Conservation (phyloP, 164 flowering plant species). For the Magnolia changhungtana region DNA sequence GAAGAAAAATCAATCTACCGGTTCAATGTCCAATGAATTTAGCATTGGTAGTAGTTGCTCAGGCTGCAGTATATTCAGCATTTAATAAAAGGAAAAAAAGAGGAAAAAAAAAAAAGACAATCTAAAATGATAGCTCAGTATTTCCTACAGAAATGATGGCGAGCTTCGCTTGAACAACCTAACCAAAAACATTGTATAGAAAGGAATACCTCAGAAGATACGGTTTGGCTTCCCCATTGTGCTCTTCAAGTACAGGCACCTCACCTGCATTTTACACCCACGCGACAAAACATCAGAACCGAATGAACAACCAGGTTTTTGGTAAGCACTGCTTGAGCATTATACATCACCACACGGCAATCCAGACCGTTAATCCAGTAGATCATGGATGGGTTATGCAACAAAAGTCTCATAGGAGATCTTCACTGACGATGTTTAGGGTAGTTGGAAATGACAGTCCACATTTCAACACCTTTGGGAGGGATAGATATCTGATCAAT, state of each 20-base stretch:
- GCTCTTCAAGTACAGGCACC: slow-evolving; percentile 29
- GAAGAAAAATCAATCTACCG: neutral
- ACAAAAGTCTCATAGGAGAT: neutral
- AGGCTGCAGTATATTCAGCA: neutral
- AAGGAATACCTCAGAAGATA: slow-evolving; percentile 13
- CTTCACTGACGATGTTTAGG: neutral
- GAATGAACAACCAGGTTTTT: neutral
- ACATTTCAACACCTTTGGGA: too few relatives aligned
- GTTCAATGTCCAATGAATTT: neutral
- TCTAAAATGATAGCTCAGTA: neutral
- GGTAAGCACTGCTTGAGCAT: too few relatives aligned
- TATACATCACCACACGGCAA: too few relatives aligned
- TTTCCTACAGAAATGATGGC: neutral
- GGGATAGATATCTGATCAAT: too few relatives aligned
- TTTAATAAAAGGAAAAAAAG: neutral
- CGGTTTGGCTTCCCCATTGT: slow-evolving; percentile 29
- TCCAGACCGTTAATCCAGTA: too few relatives aligned
- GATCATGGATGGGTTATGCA: neutral
- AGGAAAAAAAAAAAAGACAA: too few relatives aligned
- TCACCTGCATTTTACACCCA: slow-evolving; percentile 17
- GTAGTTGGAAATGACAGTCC: too few relatives aligned
- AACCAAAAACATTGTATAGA: neutral
- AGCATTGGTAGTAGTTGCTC: neutral
- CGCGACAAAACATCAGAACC: neutral
- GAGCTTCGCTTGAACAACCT: neutral